Evolutionary conservation across 179 eudicot species (phyloP), one percentile per base, ranked within the genome.

Genomic region (Actinidia arguta): DNA sequence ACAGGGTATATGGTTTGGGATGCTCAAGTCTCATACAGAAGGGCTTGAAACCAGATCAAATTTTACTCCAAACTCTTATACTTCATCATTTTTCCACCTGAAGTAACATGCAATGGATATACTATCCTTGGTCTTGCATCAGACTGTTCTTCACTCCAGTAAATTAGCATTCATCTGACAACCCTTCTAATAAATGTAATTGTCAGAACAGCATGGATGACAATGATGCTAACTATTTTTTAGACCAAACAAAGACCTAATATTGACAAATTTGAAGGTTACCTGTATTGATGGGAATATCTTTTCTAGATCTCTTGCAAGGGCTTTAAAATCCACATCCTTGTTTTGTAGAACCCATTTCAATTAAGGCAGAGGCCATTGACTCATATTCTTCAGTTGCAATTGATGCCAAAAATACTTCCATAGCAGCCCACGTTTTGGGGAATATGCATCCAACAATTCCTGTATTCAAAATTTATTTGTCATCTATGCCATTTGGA

Each of bases 381-480:
- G 91, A 83, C 80, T 94, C 95, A 56, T 94, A 96, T 78, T 96
- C 96, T 91, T 92, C 90, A 63, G 92, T 89, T 79, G 94, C 92
- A 76, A 96, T 83, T 67, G 99, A 94, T 79, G 87, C 87, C 85
- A 96, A 90, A 90, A 94, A 96, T 54, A 88, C 82, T 85, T 96
- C 99, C 98, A 94, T 96, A 51, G 99, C 96, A 83, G 86, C 76
- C 98, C 98, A 96, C 52, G 99, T 96, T 77, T 89, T 92, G 24
- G 97, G 98, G 64, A 98, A 96, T 82, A 96, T 94, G 48, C 98
- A 96, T 59, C 99, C 99, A 80, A 96, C 99, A 87, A 96, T 96
- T 83, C 99, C 99, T 94, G 92, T 54, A 74, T 67, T 46, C 58
- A 82, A 82, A 71, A n/a, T n/a, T n/a, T n/a, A n/a, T n/a, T n/a